Evolutionary conservation across 2,329 filamentous ascomycete genomes (phyloP), one percentile per base, ranked within the genome.

Genomic region (Clarireedia homoeocarpa): DNA sequence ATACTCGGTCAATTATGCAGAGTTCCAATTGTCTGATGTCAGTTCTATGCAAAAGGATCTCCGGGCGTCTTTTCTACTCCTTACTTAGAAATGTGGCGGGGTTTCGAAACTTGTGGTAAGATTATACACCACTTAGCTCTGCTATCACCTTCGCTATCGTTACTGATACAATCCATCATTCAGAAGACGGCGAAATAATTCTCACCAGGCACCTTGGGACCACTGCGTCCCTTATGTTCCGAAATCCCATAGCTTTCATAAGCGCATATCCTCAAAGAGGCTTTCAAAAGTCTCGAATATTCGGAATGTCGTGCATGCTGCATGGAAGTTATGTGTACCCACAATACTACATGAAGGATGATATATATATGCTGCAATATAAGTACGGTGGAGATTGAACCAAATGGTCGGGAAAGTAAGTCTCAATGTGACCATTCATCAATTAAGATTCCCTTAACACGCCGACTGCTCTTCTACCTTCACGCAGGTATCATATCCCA

Each of bases 1-100:
- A 42, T 49, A 30, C 17, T 54, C 45, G 52, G 45, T 27, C 45
- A 54, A 42, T 40, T 46, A 54, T 54, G 52, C 52, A 54, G 34
- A 53, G 30, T 10, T 27, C 49, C 51, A 49, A 54, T 54, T 26
- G 27, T 54, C 6, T 53, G 27, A 53, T 47, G 40, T n/a, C 51
- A 9, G 51, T 26, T 36, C n/a, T 38, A 40, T 54, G 45, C 36
- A 54, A 36, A 49, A 49, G 30, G 52, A 54, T 42, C 45, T 39
- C 48, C 34, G 27, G n/a, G 34, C 23, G 51, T 38, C 30, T 27
- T 48, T 27, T n/a, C 48, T 42, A 49, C 34, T 53, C 27, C 40
- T 34, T 42, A 20, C 10, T 30, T 39, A 49, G 30, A 49, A 34
- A 49, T 54, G 24, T 53, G 40, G 42, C 50, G 40, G 50, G n/a